A percentile compares a stretch with the other conserved stretches of the same genome.
Evolutionary conservation across 345 rosid species (phyloP).

Genomic region (Aurinia saxatilis): DNA sequence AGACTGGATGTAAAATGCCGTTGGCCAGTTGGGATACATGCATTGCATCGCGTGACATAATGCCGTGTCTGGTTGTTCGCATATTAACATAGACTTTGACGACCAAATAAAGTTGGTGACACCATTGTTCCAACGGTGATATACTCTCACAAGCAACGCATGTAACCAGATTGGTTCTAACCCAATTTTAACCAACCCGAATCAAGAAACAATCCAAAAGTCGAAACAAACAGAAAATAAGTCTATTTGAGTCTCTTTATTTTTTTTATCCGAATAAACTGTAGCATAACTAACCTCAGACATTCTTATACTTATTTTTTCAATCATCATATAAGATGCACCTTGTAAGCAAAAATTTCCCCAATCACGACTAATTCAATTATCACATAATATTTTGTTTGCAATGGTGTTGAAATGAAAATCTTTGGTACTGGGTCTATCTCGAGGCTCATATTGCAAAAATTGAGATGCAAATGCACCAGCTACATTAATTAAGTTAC

Average conservation of each 20-base stretch:
- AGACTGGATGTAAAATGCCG: conserved; percentile 94
- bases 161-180: background rate
- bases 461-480: conserved; percentile 78
- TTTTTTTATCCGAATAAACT: too few species aligned
- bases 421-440: conserved; percentile 81
- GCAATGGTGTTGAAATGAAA: conserved; percentile 66
- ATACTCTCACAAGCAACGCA: conserved; percentile 40
- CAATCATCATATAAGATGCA: conserved; percentile 79
- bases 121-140: conserved; percentile 80
- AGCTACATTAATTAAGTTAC: conserved; percentile 40
- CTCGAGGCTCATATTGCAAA: conserved; percentile 90
- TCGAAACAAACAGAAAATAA: too few species aligned
- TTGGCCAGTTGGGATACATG: conserved; percentile 82
- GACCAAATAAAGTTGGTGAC: conserved; percentile 85
- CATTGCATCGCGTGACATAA: conserved; percentile 94
- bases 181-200: background rate
- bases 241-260: too few species aligned
- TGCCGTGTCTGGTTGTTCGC: conserved; percentile 85
- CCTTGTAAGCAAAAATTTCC: conserved; percentile 45
- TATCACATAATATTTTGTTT: conserved; percentile 71
- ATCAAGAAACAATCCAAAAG: background rate
- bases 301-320: too few species aligned
- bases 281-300: too few species aligned
- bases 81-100: conserved; percentile 87
- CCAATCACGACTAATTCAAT: background rate